These are phyloP conservation scores for Aureobasidium sp. DNA, from an alignment of 2,329 filamentous ascomycete species.

Conservation along the genomic window DNA sequence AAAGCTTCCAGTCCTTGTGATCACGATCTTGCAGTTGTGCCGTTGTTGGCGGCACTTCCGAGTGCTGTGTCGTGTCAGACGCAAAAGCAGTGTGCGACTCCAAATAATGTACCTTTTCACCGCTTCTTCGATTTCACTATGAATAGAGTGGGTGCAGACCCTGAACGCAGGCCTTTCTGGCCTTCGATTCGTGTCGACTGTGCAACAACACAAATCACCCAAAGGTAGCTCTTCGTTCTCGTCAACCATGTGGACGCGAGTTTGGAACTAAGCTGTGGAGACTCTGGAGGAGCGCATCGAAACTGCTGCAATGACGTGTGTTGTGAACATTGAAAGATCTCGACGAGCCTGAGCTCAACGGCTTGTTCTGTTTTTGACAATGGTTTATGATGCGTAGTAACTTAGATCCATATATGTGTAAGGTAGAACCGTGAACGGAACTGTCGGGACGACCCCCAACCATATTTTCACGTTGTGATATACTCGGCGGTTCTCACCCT, in stretches of 20 bases:
- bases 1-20: background rate
- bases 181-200: background rate
- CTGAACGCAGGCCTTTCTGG: background rate
- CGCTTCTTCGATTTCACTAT: background rate
- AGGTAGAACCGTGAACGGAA: background rate
- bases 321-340: background rate
- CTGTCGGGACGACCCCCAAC: background rate
- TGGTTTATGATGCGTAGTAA: background rate
- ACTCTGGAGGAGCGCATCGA: background rate
- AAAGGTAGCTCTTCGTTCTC: background rate
- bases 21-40: background rate
- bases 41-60: background rate
- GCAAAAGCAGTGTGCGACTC: background rate
- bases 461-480: background rate
- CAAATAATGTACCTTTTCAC: background rate
- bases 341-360: background rate
- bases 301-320: background rate
- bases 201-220: slow-evolving; percentile 5
- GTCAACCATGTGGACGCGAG: background rate
- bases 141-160: background rate
- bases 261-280: background rate
- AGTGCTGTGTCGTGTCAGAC: slow-evolving; percentile 3
- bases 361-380: background rate
- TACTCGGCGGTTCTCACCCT: background rate
- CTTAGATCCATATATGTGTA: background rate